phyloP scores from a whole-genome alignment of 768 basidiomycete genomes.

The Amyloporia xantha region DNA sequence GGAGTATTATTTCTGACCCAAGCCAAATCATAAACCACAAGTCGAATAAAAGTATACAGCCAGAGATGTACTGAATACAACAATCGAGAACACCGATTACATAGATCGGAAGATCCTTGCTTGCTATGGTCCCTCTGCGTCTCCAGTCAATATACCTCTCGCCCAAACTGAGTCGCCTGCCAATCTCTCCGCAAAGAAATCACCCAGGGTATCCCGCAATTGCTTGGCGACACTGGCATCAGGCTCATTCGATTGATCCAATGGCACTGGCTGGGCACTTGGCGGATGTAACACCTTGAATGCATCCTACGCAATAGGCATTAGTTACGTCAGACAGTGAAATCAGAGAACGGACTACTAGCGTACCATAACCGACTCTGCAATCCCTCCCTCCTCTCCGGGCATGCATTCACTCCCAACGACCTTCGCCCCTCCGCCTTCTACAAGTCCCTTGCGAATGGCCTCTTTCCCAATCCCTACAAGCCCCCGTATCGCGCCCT shows the following conservation, averaged over 20 bases:
- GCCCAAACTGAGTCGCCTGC: constrained; percentile 60
- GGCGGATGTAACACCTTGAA: constrained; percentile 51
- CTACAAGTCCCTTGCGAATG: constrained; percentile 73
- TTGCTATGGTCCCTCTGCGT: background rate
- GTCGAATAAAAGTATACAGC: background rate
- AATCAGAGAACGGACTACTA: background rate
- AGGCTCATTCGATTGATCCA: constrained; percentile 41
- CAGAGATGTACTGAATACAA: background rate
- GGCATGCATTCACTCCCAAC: constrained; percentile 59
- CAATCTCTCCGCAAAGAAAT: constrained; percentile 53
- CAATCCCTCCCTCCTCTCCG: constrained; percentile 39
- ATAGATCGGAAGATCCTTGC: background rate
- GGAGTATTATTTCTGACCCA: too few relatives aligned
- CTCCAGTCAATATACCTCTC: constrained; percentile 38
- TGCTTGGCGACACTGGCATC: constrained; percentile 43
- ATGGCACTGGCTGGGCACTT: constrained; percentile 50
- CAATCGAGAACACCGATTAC: background rate
- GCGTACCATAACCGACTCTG: constrained; percentile 57
- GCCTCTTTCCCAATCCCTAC: constrained; percentile 83
- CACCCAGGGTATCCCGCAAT: constrained; percentile 51
- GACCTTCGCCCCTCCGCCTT: constrained; percentile 71
- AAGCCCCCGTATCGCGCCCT: constrained; percentile 86
- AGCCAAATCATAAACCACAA: background rate
- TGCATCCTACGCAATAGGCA: constrained; percentile 50
- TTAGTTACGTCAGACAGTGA: background rate